Evolutionary conservation across 176 grass and related monocot species (phyloP).

Genomic region (Tillandsia leiboldiana): DNA sequence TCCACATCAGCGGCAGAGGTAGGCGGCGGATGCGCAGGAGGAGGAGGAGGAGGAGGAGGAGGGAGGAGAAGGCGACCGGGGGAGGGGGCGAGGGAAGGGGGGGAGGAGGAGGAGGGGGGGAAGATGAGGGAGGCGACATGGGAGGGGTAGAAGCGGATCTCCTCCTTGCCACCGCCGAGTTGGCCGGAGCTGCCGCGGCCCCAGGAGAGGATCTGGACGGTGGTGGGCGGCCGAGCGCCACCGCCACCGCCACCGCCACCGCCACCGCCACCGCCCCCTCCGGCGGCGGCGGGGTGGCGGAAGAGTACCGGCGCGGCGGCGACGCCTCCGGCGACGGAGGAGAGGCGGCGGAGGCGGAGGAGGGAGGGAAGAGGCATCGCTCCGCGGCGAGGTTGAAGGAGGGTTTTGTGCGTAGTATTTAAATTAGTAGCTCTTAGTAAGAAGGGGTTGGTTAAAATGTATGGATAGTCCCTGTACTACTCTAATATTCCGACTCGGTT

Average conservation of each 20-base stretch:
- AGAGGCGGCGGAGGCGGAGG: conserved; percentile 26
- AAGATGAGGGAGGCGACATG: conserved; percentile 57
- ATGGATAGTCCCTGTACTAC: too few relatives aligned
- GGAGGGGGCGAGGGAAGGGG: conserved; percentile 35
- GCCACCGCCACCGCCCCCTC: background rate
- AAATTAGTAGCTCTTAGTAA: too few relatives aligned
- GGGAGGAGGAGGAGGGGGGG: conserved; percentile 18
- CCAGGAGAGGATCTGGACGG: conserved; percentile 70
- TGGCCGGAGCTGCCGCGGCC: conserved; percentile 80
- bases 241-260: too few relatives aligned
- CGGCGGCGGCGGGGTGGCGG: conserved; percentile 2
- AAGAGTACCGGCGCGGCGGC: conserved; percentile 22
- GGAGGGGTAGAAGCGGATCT: conserved; percentile 72
- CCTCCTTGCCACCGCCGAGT: conserved; percentile 80
- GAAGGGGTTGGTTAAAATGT: too few relatives aligned
- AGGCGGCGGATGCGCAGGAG: background rate
- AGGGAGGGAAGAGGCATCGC: conserved; percentile 1
- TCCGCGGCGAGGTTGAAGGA: background rate
- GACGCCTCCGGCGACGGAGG: conserved; percentile 12
- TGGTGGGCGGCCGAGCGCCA: background rate
- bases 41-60: background rate
- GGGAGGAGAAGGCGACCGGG: conserved; percentile 33
- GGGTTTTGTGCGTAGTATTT: background rate
- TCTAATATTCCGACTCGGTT: too few relatives aligned
- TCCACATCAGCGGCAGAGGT: conserved; percentile 13